These are phyloP conservation scores for Kalanchoe fedtschenkoi DNA, from an alignment of 164 flowering plant genomes.

Conservation along the genomic window DNA sequence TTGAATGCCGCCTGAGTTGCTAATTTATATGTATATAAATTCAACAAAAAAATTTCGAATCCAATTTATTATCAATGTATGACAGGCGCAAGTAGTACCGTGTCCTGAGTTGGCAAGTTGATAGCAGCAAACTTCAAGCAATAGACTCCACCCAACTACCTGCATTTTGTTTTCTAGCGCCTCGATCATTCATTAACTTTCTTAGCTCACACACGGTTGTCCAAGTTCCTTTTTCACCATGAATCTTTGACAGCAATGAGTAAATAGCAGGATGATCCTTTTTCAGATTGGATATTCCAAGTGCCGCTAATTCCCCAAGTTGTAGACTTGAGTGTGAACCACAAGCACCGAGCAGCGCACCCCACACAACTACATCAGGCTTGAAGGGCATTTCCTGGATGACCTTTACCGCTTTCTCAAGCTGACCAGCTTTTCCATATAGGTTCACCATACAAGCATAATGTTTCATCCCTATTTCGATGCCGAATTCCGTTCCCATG, in stretches of 20 bases:
- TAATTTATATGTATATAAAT: not conserved
- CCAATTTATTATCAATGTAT: no score
- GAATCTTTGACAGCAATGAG: constrained; percentile 32
- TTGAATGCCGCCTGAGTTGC: not conserved
- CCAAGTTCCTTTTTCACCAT: constrained; percentile 42
- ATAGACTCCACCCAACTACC: constrained; percentile 28
- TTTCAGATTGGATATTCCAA: constrained; percentile 28
- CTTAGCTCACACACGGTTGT: constrained; percentile 23
- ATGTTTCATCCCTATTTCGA: constrained; percentile 63
- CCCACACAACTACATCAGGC: constrained; percentile 82
- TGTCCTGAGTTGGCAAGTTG: no score
- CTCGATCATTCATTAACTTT: constrained; percentile 22
- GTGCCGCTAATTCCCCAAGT: constrained; percentile 33
- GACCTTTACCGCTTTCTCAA: constrained; percentile 49
- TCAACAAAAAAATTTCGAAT: no score
- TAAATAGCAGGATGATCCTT: constrained; percentile 39
- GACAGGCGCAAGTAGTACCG: no score
- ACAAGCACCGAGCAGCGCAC: constrained; percentile 74
- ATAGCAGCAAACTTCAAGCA: not conserved
- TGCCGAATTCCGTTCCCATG: constrained; percentile 39
- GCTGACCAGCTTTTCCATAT: constrained; percentile 57
- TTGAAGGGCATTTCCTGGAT: constrained; percentile 40
- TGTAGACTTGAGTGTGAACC: constrained; percentile 43
- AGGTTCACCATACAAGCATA: constrained; percentile 79
- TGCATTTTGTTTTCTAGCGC: constrained; percentile 39